Conservation (phyloP, 1,284 basidiomycete species). For the Takashimella tepidaria region DNA sequence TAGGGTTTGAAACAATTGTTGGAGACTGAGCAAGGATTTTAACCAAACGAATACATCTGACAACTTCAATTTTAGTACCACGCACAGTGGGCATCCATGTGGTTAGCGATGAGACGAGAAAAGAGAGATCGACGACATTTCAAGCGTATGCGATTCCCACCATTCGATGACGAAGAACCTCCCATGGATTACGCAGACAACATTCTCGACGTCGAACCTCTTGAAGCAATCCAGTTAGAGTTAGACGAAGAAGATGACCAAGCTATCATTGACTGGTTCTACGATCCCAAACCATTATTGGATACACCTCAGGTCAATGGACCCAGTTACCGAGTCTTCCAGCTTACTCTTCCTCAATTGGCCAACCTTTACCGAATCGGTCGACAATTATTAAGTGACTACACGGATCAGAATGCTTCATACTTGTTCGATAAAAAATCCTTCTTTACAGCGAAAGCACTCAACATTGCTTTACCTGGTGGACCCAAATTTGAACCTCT, state of each 20-base stretch:
- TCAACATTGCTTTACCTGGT: conserved; percentile 98
- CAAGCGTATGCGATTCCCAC: conserved; percentile 99
- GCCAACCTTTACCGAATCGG: conserved; percentile 95
- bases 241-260: conserved; percentile 89
- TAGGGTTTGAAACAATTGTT: no score
- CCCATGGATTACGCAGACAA: conserved; percentile 98
- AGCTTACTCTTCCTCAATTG: conserved; percentile 87
- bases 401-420: conserved; percentile 79
- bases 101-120: conserved; percentile 98
- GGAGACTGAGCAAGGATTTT: no score
- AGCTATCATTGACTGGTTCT: conserved; percentile 98
- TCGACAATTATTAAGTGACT: conserved; percentile 85
- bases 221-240: conserved; percentile 97
- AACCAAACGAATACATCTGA: no score
- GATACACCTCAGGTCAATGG: conserved; percentile 88
- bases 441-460: conserved; percentile 96
- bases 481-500: conserved; percentile 97
- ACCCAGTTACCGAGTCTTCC: conserved; percentile 89
- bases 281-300: conserved; percentile 90
- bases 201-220: conserved; percentile 92
- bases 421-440: conserved; percentile 97
- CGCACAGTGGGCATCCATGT: conserved; percentile 99
- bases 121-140: conserved; percentile 98
- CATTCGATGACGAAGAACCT: conserved; percentile 98
- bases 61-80: conserved; percentile 68